Evolutionary conservation across 1,139 yeast genomes (phyloP), one percentile per base, ranked within the genome.

Genomic region (Suhomyces bolitotheri): DNA sequence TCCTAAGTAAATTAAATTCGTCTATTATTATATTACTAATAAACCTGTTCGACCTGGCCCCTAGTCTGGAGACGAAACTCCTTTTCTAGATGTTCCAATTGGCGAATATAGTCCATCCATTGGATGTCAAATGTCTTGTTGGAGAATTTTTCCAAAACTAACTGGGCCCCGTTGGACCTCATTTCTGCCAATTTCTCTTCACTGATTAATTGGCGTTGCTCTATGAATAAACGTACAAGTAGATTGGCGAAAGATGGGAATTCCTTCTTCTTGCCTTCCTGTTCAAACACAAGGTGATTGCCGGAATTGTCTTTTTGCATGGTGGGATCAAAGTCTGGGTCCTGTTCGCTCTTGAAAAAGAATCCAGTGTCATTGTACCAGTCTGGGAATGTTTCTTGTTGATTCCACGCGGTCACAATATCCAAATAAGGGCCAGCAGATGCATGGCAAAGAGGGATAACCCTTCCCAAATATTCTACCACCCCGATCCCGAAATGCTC

Each of bases 401-500:
- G 49, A 16, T 54, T 50, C 11, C 46, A 41, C 2, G 45, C 45
- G 6, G 58, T 54, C 7, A 87, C 92, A 43, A 94, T 92, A 58
- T 94, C 99, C 41, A 82, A 66, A 36, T 77, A 69, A 9, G 99
- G 99, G 0, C 99, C 99, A 0, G 96, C 95, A 33, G 95, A 84
- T 4, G 95, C 95, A 61, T 94, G 98, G 4, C 80, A 92, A 4
- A 94, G 66, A 1, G 98, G 97, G 13, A 92, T 78, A 14, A 85
- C 73, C 36, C 87, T 77, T 2, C 94, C 82, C 66, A 86, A 71
- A 54, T 90, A 90, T 60, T 94, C 99, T 7, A 92, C 98, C 6
- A 92, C 94, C 2, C 96, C 95, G 54, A 94, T 94, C 13, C 99
- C 99, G 57, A 94, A 94, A 64, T 94, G 99, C 64, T 94, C 99